Evolutionary conservation across 2,329 filamentous ascomycete genomes (phyloP).

Genomic region (Cordyceps cicadae): DNA sequence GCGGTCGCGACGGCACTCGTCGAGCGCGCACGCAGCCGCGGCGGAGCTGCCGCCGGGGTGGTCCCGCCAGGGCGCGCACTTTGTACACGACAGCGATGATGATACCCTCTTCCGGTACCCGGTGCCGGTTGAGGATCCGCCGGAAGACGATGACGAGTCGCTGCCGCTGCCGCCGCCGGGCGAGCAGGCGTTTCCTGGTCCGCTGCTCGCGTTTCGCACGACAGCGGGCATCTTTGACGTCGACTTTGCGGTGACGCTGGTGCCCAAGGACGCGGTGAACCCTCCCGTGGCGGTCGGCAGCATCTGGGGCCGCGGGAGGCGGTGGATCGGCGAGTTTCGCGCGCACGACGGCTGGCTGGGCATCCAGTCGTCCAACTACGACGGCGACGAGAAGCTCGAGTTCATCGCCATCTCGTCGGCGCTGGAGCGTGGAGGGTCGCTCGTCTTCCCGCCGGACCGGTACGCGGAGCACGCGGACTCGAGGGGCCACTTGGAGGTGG

Average conservation of each 20-base stretch:
- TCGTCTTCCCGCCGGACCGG: constrained; percentile 30
- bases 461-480: constrained; percentile 34
- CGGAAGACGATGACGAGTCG: constrained; percentile 20
- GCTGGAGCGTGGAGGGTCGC: constrained; percentile 33
- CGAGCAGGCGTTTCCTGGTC: constrained; percentile 28
- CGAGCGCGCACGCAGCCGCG: constrained; percentile 11
- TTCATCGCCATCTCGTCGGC: constrained; percentile 35
- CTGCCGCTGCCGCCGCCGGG: constrained; percentile 19
- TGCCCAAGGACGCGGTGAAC: constrained; percentile 26
- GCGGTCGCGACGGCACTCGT: constrained; percentile 23
- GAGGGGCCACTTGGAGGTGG: constrained; percentile 36
- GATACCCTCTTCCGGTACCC: constrained; percentile 34
- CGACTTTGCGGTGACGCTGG: constrained; percentile 29
- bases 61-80: constrained; percentile 28
- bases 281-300: constrained; percentile 36
- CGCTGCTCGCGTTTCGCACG: constrained; percentile 32
- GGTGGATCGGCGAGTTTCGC: constrained; percentile 35
- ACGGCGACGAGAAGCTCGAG: constrained; percentile 35
- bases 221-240: constrained; percentile 32
- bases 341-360: constrained; percentile 39
- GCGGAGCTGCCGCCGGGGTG: constrained; percentile 31
- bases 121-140: constrained; percentile 30
- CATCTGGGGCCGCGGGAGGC: constrained; percentile 28
- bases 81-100: constrained; percentile 33
- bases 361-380: constrained; percentile 38